phyloP scores from a whole-genome alignment of 1,284 basidiomycete species.

The Tilletia indica region DNA sequence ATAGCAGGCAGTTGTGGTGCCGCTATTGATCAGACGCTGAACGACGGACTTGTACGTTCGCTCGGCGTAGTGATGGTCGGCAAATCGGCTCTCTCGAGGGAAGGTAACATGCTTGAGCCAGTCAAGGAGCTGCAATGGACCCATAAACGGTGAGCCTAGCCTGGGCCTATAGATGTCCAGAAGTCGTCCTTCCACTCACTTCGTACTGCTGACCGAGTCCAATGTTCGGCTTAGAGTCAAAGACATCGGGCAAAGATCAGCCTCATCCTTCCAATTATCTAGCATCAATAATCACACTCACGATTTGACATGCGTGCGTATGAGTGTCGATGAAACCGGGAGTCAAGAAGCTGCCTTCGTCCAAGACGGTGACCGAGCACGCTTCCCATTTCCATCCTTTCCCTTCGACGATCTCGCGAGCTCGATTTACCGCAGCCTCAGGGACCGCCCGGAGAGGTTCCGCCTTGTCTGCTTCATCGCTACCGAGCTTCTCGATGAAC shows the following conservation, averaged over 20 bases:
- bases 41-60: constrained; percentile 74
- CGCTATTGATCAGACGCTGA: constrained; percentile 66
- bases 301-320: constrained; percentile 58
- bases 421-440: background rate
- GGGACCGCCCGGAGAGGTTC: background rate
- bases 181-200: background rate
- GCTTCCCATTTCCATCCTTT: constrained; percentile 50
- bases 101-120: constrained; percentile 87
- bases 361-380: constrained; percentile 61
- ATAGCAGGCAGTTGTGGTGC: constrained; percentile 87
- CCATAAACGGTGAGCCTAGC: background rate
- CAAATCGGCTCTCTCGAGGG: constrained; percentile 79
- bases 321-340: constrained; percentile 90
- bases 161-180: background rate
- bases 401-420: constrained; percentile 29
- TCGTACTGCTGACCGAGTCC: constrained; percentile 62
- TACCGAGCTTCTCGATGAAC: constrained; percentile 47
- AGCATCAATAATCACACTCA: constrained; percentile 59
- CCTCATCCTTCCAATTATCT: constrained; percentile 31
- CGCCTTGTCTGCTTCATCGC: background rate
- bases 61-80: constrained; percentile 70
- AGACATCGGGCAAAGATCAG: constrained; percentile 26
- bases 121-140: constrained; percentile 66
- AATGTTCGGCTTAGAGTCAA: constrained; percentile 72
- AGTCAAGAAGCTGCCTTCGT: constrained; percentile 73